phyloP scores from a whole-genome alignment of 2,329 filamentous ascomycete genomes.

The Monilinia vaccinii-corymbosi region DNA sequence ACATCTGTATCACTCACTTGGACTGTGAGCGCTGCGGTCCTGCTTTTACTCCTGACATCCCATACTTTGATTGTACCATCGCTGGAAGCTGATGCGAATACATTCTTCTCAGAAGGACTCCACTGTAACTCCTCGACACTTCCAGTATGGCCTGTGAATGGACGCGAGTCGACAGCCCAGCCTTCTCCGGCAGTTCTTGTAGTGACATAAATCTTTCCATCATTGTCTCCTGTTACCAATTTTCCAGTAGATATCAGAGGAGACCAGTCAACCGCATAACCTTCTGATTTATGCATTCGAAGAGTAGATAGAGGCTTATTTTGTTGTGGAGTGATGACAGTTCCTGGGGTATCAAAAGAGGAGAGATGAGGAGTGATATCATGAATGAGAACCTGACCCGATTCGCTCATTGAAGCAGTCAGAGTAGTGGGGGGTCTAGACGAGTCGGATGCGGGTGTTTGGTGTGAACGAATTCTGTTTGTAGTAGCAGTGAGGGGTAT shows the following conservation, averaged over 20 bases:
- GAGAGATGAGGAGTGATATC: slow-evolving; percentile 84
- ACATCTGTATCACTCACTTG: slow-evolving; percentile 78
- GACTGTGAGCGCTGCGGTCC: slow-evolving; percentile 79
- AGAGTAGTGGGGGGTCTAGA: slow-evolving; percentile 70
- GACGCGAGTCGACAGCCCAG: slow-evolving; percentile 76
- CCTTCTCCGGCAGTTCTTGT: slow-evolving; percentile 79
- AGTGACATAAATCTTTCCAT: slow-evolving; percentile 82
- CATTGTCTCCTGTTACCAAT: slow-evolving; percentile 83
- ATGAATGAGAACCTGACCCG: slow-evolving; percentile 80
- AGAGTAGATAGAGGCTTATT: slow-evolving; percentile 85
- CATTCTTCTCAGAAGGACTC: slow-evolving; percentile 86
- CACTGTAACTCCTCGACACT: slow-evolving; percentile 95
- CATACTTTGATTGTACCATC: slow-evolving; percentile 94
- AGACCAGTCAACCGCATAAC: slow-evolving; percentile 97
- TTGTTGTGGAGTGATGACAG: slow-evolving; percentile 67
- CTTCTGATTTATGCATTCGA: slow-evolving; percentile 84
- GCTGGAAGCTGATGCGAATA: slow-evolving; percentile 88
- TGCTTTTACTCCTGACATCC: slow-evolving; percentile 87
- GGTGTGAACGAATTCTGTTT: slow-evolving; percentile 85
- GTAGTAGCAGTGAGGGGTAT: slow-evolving; percentile 83
- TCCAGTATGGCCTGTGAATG: slow-evolving; percentile 75
- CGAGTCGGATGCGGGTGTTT: slow-evolving; percentile 62
- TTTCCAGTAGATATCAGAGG: slow-evolving; percentile 71
- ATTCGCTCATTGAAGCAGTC: slow-evolving; percentile 88
- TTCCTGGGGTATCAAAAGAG: slow-evolving; percentile 84